Evolutionary conservation across 352 stramenopile species (phyloP).

Genomic region (Phytophthora meadii): DNA sequence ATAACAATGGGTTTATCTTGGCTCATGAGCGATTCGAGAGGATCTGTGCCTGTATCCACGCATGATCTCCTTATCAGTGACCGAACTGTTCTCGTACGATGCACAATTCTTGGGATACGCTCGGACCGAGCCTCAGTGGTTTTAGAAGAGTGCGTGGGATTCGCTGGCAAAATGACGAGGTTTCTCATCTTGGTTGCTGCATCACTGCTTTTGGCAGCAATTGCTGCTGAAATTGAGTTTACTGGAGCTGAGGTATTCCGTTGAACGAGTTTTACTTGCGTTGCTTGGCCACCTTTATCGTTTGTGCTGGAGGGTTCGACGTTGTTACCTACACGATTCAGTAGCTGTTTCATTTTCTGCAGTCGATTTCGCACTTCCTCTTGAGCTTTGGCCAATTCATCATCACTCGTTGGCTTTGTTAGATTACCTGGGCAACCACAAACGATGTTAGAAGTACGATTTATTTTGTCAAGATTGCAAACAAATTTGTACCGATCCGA

Average conservation of each 20-base stretch:
- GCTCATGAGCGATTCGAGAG: conserved; percentile 58
- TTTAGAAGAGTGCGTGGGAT: conserved; percentile 7
- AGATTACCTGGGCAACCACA: conserved; percentile 40
- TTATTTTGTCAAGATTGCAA: too few relatives aligned
- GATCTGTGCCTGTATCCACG: conserved; percentile 62
- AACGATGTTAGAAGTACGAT: too few relatives aligned
- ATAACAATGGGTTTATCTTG: conserved; percentile 11
- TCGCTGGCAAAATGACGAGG: background rate
- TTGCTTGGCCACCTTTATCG: background rate
- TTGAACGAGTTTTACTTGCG: conserved; percentile 6
- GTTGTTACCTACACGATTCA: conserved; percentile 44
- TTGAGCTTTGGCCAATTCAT: conserved; percentile 60
- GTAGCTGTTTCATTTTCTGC: conserved; percentile 64
- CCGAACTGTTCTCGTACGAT: conserved; percentile 32
- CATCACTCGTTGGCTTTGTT: conserved; percentile 49
- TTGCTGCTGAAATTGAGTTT: conserved; percentile 13
- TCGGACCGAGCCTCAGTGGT: background rate
- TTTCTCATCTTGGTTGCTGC: conserved; percentile 2
- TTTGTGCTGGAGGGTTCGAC: conserved; percentile 1
- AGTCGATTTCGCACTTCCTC: conserved; percentile 58
- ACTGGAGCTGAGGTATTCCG: conserved; percentile 13
- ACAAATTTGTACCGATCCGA: conserved; percentile 40
- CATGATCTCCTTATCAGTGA: conserved; percentile 39
- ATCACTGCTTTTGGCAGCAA: conserved; percentile 14
- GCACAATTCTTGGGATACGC: conserved; percentile 22